These are phyloP conservation scores for Cladosporium velox DNA, from an alignment of 2,329 filamentous ascomycete genomes.

Conservation along the genomic window DNA sequence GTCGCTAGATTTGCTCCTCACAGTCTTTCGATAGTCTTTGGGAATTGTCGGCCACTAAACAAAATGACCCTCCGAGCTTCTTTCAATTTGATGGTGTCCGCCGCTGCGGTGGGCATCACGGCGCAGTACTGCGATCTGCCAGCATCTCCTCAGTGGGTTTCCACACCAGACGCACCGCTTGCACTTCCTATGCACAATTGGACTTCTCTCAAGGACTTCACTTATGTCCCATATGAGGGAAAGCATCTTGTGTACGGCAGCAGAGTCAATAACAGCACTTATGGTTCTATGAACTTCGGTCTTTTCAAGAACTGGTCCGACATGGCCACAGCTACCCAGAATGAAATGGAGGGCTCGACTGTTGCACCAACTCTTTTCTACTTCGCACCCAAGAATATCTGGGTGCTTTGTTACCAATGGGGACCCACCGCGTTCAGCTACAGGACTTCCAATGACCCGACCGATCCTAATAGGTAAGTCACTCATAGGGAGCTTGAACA, in stretches of 20 bases:
- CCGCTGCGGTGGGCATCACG: conserved; percentile 6
- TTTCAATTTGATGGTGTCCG: neutral
- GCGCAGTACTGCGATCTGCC: conserved; percentile 40
- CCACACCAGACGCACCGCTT: conserved; percentile 50
- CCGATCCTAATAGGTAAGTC: conserved; percentile 60
- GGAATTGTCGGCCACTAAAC: neutral
- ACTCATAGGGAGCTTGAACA: conserved; percentile 39
- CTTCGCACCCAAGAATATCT: conserved; percentile 61
- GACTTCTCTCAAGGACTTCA: conserved; percentile 66
- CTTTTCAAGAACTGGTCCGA: conserved; percentile 56
- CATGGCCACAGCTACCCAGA: conserved; percentile 57
- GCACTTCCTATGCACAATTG: conserved; percentile 57
- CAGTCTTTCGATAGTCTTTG: neutral
- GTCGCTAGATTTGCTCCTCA: neutral
- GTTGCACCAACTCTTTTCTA: conserved; percentile 66
- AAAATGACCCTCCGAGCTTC: conserved; percentile 1
- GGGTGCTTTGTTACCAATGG: conserved; percentile 67
- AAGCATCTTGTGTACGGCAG: conserved; percentile 63
- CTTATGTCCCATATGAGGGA: conserved; percentile 56
- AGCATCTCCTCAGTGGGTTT: conserved; percentile 57
- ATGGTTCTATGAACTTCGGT: conserved; percentile 62
- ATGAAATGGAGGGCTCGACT: conserved; percentile 46
- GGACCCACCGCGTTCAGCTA: conserved; percentile 62
- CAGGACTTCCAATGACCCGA: conserved; percentile 59
- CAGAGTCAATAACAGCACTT: conserved; percentile 48